Evolutionary conservation across 495 filamentous ascomycete genomes (phyloP).

Genomic region (Bombardia bombarda): DNA sequence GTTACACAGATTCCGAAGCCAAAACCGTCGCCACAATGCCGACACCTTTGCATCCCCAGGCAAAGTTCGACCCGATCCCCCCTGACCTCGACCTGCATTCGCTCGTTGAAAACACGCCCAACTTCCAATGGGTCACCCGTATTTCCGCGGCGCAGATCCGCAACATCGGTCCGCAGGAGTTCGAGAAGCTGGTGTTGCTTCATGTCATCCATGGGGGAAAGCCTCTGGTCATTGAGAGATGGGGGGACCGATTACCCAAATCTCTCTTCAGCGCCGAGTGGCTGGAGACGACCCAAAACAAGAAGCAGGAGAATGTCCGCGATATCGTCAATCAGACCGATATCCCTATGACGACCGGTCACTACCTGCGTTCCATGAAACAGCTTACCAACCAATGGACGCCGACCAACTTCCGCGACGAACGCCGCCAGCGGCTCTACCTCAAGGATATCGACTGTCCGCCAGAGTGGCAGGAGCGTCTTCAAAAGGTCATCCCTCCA

Average conservation of each 20-base stretch:
- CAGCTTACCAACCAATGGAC: slow-evolving; percentile 70
- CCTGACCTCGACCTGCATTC: slow-evolving; percentile 68
- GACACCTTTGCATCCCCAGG: slow-evolving; percentile 53
- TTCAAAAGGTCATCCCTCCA: slow-evolving; percentile 69
- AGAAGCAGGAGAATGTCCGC: slow-evolving; percentile 71
- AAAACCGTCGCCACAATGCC: slow-evolving; percentile 49
- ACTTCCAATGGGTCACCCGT: slow-evolving; percentile 73
- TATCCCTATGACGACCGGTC: slow-evolving; percentile 71
- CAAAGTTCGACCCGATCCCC: slow-evolving; percentile 76
- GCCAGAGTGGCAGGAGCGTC: slow-evolving; percentile 66
- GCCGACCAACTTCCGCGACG: slow-evolving; percentile 54
- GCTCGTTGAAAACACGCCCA: slow-evolving; percentile 67
- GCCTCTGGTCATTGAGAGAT: slow-evolving; percentile 84
- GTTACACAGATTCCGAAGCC: not conserved
- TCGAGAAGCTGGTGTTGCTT: slow-evolving; percentile 70
- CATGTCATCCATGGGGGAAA: slow-evolving; percentile 78
- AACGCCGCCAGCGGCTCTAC: slow-evolving; percentile 75
- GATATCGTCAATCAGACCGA: slow-evolving; percentile 62
- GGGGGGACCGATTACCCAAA: slow-evolving; percentile 55
- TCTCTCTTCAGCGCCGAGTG: slow-evolving; percentile 72
- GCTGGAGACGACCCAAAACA: slow-evolving; percentile 63
- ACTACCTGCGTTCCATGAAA: slow-evolving; percentile 80
- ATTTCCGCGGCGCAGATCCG: slow-evolving; percentile 69
- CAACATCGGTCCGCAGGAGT: slow-evolving; percentile 58
- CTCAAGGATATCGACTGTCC: slow-evolving; percentile 95